Evolutionary conservation across 805 yeast genomes (phyloP), one percentile per base, ranked within the genome.

Genomic region (Yarrowia sp.): DNA sequence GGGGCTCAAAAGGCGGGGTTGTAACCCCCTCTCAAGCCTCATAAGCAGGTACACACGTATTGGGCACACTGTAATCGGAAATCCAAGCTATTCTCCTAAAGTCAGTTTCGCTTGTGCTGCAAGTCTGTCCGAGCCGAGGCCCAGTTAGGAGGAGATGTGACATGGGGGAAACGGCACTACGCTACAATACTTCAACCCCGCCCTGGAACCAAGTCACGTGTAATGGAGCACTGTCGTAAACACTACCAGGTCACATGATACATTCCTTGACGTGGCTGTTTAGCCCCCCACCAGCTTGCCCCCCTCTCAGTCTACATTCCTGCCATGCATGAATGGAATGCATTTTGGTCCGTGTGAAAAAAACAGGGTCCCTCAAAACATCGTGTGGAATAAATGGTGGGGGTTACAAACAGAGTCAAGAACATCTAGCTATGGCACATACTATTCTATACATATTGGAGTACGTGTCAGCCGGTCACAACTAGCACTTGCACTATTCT

Each of bases 311-410:
- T 46, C 36, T 46, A 46, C 52, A 46, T 46, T 46, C 52, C 24
- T 46, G 52, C 19, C 52, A 22, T 51, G 58, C 41, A 51, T 51
- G 41, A 22, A 33, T 21, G 58, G 58, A 51, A 51, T 51, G 58
- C 41, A 22, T 46, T 17, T 21, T 24, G 48, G n/a, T 21, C n/a
- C 19, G 52, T 46, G 52, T 46, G 52, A 46, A 46, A 46, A 46
- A 51, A 49, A 26, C 1, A n/a, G n/a, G n/a, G 36, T 33, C 19
- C 21, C 19, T 35, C 3, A n/a, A n/a, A 35, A 6, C 9, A n/a
- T n/a, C 10, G 3, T n/a, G 19, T 6, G 6, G 3, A 14, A 14
- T 36, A n/a, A n/a, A n/a, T n/a, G n/a, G n/a, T n/a, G n/a, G n/a
- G n/a, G n/a, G n/a, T n/a, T n/a, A n/a, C n/a, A n/a, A n/a, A n/a